phyloP scores from a whole-genome alignment of 495 filamentous ascomycete species.

The Pyrenula aspistea region DNA sequence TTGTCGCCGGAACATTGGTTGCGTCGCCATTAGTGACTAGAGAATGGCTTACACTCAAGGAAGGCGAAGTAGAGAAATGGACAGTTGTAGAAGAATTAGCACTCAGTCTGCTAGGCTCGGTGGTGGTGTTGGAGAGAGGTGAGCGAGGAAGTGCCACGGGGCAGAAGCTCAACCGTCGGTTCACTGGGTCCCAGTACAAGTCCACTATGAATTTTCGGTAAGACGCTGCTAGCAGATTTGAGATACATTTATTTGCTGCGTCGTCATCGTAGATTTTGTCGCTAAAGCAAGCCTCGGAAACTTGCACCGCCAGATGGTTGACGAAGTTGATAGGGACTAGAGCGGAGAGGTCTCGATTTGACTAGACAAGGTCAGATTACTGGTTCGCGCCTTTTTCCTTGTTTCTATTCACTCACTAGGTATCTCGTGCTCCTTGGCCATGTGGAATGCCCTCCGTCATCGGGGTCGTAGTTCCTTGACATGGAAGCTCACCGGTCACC shows the following conservation, averaged over 20 bases:
- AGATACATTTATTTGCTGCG: conserved; percentile 38
- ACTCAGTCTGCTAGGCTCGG: not conserved
- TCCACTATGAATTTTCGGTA: conserved; percentile 49
- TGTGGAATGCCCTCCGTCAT: not conserved
- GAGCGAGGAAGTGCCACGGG: conserved; percentile 22
- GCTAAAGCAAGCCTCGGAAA: conserved; percentile 47
- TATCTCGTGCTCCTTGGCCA: conserved; percentile 3
- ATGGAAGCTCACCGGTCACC: conserved; percentile 1
- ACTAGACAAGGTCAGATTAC: no score
- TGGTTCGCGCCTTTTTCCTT: no score
- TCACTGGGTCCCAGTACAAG: conserved; percentile 48
- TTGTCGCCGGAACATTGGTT: conserved; percentile 13
- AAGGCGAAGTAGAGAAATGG: not conserved
- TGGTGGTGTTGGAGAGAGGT: not conserved
- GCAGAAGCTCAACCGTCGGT: conserved; percentile 45
- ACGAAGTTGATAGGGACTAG: conserved; percentile 52
- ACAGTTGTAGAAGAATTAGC: not conserved
- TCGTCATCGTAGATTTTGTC: conserved; percentile 33
- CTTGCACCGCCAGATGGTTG: conserved; percentile 38
- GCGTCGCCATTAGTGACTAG: conserved; percentile 17
- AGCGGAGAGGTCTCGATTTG: conserved; percentile 48
- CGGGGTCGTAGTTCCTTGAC: conserved; percentile 6
- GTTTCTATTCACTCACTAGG: conserved; percentile 2
- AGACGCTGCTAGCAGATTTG: conserved; percentile 47
- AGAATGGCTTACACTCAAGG: not conserved